Conservation (phyloP, 108 stramenopile genomes). For the Cyclostephanos tholiformis region DNA sequence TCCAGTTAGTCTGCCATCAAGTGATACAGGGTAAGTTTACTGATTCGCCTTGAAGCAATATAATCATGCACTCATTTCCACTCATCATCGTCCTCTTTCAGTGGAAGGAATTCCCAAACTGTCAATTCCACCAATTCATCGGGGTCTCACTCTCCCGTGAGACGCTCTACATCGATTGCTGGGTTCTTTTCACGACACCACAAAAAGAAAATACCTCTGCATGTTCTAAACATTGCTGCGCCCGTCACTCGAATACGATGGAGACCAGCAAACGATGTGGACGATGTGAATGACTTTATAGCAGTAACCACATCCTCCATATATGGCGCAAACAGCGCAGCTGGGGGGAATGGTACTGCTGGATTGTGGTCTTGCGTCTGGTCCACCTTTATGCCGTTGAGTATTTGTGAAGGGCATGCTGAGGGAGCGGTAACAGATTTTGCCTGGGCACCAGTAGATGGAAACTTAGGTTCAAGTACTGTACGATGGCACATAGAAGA, state of each 20-base stretch:
- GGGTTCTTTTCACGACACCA: constrained; percentile 27
- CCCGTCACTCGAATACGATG: constrained; percentile 76
- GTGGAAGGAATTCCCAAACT: constrained; percentile 13
- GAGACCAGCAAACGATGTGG: constrained; percentile 60
- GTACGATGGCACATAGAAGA: constrained; percentile 20
- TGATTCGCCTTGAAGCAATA: constrained; percentile 7
- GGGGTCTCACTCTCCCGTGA: constrained; percentile 31
- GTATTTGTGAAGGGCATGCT: constrained; percentile 75
- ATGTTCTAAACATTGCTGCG: constrained; percentile 62
- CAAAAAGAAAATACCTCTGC: constrained; percentile 40
- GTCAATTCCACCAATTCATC: constrained; percentile 6
- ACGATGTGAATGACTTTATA: constrained; percentile 63
- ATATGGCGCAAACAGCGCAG: constrained; percentile 56
- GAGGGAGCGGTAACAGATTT: constrained; percentile 81
- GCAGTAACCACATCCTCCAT: constrained; percentile 83
- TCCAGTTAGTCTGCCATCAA: constrained; percentile 5
- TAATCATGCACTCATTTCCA: background rate
- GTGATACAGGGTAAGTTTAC: constrained; percentile 13
- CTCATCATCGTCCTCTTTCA: background rate
- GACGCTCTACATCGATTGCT: constrained; percentile 26
- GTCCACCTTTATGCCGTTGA: constrained; percentile 71
- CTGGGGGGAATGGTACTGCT: constrained; percentile 70
- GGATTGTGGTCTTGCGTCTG: constrained; percentile 83
- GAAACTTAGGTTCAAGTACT: constrained; percentile 1
- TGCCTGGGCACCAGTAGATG: constrained; percentile 61